Percentiles rank a stretch among this genome's conserved stretches.
Conservation (phyloP, 2,329 filamentous ascomycete species). For the Arthroderma uncinatum region DNA sequence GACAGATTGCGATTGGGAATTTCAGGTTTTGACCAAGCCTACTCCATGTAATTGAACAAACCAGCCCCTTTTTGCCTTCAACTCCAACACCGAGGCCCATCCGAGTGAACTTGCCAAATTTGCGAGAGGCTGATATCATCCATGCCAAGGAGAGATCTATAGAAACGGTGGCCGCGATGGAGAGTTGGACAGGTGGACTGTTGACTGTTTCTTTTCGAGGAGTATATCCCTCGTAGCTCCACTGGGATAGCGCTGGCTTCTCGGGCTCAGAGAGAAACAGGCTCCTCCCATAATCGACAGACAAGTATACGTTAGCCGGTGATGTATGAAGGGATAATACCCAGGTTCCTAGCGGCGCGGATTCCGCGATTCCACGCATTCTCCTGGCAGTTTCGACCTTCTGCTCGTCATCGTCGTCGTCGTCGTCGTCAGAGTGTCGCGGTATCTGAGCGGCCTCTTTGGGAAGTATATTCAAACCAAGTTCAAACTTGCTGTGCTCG, state of each 20-base stretch:
- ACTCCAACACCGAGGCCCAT: conserved; percentile 32
- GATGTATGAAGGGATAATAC: conserved; percentile 22
- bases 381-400: conserved; percentile 16
- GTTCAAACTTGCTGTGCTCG: conserved; percentile 23
- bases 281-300: conserved; percentile 28
- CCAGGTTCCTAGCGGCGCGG: conserved; percentile 26
- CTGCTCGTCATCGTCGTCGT: conserved; percentile 21
- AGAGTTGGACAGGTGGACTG: conserved; percentile 27
- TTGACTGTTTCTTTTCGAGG: conserved; percentile 22
- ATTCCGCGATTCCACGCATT: conserved; percentile 14
- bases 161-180: conserved; percentile 22
- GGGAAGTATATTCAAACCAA: conserved; percentile 25
- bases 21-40: conserved; percentile 32
- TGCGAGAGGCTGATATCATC: conserved; percentile 28
- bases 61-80: conserved; percentile 25
- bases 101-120: conserved; percentile 29
- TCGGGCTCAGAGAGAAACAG: conserved; percentile 28
- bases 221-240: conserved; percentile 32
- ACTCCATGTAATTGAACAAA: conserved; percentile 31
- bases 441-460: conserved; percentile 8
- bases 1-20: conserved; percentile 30
- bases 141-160: conserved; percentile 25
- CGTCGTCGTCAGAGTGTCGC: conserved; percentile 4
- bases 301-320: conserved; percentile 22
- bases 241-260: conserved; percentile 28